phyloP scores from a whole-genome alignment of 371 early-diverging fungal genomes.

The Sporodiniella umbellata region DNA sequence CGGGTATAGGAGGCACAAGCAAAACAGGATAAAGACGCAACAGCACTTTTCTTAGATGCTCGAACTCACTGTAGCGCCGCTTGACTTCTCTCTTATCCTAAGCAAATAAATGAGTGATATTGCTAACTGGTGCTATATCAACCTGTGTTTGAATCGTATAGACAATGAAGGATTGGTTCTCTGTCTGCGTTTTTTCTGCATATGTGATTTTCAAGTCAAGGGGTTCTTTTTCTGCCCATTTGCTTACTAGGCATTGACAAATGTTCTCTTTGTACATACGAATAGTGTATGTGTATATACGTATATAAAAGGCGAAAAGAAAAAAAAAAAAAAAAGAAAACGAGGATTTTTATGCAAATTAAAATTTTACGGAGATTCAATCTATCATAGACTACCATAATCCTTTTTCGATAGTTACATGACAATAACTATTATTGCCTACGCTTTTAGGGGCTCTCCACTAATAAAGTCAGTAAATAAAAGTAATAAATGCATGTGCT shows the following conservation, averaged over 20 bases:
- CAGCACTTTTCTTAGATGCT: constrained; percentile 75
- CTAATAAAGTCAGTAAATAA: too few relatives aligned
- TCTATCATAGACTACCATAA: too few relatives aligned
- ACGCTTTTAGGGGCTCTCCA: too few relatives aligned
- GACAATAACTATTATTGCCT: too few relatives aligned
- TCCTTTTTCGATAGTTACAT: too few relatives aligned
- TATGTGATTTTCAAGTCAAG: neutral
- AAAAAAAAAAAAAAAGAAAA: neutral
- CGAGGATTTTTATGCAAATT: neutral
- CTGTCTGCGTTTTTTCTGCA: constrained; percentile 1
- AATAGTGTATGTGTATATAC: too few relatives aligned
- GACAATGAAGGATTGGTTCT: constrained; percentile 11
- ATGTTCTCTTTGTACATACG: neutral
- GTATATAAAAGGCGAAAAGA: neutral
- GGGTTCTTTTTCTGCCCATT: neutral
- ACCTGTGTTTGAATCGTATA: constrained; percentile 23
- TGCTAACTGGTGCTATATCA: neutral
- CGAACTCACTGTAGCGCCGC: constrained; percentile 95
- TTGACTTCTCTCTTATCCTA: constrained; percentile 55
- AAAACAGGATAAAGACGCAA: constrained; percentile 74
- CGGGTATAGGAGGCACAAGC: constrained; percentile 93
- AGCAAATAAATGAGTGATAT: neutral
- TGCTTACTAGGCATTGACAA: neutral
- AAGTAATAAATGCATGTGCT: too few relatives aligned
- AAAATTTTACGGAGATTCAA: neutral